Base-by-base conservation (phyloP, 129 eudicot species). In the Helianthus tuberosus region DNA sequence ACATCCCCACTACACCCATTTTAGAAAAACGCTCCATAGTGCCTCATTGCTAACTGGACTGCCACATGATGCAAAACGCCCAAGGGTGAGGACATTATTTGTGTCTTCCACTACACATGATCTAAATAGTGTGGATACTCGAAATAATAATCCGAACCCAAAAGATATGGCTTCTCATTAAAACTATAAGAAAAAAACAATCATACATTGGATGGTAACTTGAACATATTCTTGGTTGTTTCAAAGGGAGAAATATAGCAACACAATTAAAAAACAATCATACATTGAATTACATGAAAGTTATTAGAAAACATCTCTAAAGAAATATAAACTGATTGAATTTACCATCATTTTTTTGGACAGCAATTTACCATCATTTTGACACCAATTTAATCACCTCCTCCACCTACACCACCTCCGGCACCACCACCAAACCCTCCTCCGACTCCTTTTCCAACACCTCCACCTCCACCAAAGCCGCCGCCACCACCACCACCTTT, bases 401-500 rank as follows among this genome's bases (percentile, higher is more conserved):
- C 81, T 7, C 71, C 69, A 0, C 57, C 78, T 2, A 68, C 69
- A 1, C 71, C 72, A 0, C 72, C 76, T 13, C 70, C 79, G 8
- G 73, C 73, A 10, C 85, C 81, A 10, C 81, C 85, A 17, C 78
- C 77, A 20, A 29, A 29, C 8, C 78, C 85, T 3, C 74, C 69
- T 13, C 55, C 55, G 12, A 81, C 80, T 0, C 32, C 64, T 2
- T 64, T 64, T 5, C 79, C 83, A 60, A 80, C 80, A 9, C 76
- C 43, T 23, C 55, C 79, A 20, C 80, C 77, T 0, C 77, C 81
- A 38, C 87, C 87, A 15, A 64, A 49, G 17, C 77, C 81, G 23
- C 75, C 39, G 17, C 60, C 78, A 48, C 51, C 55, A 12, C 77
- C 78, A 35, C 66, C 39, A 5, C 78, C 81, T 10, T 10, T 48